phyloP scores from a whole-genome alignment of 768 basidiomycete genomes.

The Tylopilus vinaceipallidus region DNA sequence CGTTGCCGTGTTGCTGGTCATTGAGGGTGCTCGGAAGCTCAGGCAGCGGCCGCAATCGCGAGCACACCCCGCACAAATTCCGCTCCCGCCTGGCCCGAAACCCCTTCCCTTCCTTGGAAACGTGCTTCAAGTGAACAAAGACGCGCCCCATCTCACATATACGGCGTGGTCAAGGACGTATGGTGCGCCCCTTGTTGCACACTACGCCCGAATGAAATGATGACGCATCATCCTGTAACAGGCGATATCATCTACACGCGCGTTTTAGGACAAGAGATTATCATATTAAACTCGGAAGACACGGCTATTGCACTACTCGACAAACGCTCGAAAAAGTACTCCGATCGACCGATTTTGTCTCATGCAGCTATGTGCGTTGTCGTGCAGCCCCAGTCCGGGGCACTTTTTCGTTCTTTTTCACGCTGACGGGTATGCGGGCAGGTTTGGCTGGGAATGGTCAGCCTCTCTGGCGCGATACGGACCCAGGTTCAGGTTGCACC shows the following conservation, averaged over 20 bases:
- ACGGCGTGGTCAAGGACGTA: constrained; percentile 20
- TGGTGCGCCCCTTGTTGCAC: constrained; percentile 4
- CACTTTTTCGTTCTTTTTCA: too few relatives aligned
- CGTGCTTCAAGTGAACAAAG: constrained; percentile 6
- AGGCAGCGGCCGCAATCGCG: too few relatives aligned
- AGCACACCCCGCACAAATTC: not conserved
- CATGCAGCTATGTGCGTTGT: too few relatives aligned
- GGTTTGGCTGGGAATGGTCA: constrained; percentile 19
- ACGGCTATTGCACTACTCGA: constrained; percentile 51
- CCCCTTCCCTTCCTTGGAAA: constrained; percentile 17
- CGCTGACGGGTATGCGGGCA: too few relatives aligned
- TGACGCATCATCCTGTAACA: too few relatives aligned
- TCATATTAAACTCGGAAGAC: constrained; percentile 49
- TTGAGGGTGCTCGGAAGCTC: not conserved
- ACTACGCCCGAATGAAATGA: not conserved
- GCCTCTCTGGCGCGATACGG: constrained; percentile 17
- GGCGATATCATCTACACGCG: not conserved
- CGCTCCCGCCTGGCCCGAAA: constrained; percentile 19
- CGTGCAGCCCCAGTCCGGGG: too few relatives aligned
- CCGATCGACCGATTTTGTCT: constrained; percentile 19
- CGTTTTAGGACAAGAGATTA: constrained; percentile 44
- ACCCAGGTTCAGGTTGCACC: too few relatives aligned
- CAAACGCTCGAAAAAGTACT: constrained; percentile 51
- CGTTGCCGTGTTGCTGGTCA: not conserved
- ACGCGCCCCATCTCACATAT: constrained; percentile 12